Evolutionary conservation across 1,284 basidiomycete genomes (phyloP).

Genomic region (Naganishia albida): DNA sequence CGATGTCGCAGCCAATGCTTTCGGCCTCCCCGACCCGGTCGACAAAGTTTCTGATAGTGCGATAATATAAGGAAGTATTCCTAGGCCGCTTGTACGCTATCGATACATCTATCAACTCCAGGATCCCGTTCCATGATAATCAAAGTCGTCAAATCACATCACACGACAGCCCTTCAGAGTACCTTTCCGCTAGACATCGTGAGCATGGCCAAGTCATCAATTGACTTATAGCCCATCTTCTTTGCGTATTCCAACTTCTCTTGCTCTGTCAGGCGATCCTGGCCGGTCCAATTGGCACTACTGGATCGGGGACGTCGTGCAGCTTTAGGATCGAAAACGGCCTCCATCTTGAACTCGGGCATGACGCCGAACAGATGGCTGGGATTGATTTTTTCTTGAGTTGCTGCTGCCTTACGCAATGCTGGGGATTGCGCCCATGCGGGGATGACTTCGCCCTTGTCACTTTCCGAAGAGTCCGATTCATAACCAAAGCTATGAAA

Average conservation of each 20-base stretch:
- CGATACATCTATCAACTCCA: too few species aligned
- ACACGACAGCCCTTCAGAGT: not conserved
- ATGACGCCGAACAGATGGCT: constrained; percentile 89
- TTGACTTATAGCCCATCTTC: constrained; percentile 75
- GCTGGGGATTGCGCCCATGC: constrained; percentile 89
- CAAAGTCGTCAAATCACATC: too few species aligned
- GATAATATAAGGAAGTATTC: too few species aligned
- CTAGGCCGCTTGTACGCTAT: too few species aligned
- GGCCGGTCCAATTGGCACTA: constrained; percentile 88
- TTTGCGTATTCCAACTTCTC: constrained; percentile 83
- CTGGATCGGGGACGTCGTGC: constrained; percentile 73
- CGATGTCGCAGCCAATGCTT: too few species aligned
- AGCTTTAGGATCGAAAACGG: constrained; percentile 63
- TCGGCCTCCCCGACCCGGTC: too few species aligned
- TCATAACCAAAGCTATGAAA: constrained; percentile 57
- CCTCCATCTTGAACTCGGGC: constrained; percentile 75
- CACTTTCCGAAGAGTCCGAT: constrained; percentile 85
- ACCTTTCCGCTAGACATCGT: too few species aligned
- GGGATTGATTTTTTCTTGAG: constrained; percentile 81
- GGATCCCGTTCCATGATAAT: too few species aligned
- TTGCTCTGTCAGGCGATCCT: constrained; percentile 75
- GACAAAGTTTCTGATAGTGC: too few species aligned
- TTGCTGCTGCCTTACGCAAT: constrained; percentile 70
- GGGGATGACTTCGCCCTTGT: constrained; percentile 69
- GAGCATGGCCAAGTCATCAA: constrained; percentile 23